phyloP scores from a whole-genome alignment of 2,329 filamentous ascomycete species.

The Achaetomium macrosporum region DNA sequence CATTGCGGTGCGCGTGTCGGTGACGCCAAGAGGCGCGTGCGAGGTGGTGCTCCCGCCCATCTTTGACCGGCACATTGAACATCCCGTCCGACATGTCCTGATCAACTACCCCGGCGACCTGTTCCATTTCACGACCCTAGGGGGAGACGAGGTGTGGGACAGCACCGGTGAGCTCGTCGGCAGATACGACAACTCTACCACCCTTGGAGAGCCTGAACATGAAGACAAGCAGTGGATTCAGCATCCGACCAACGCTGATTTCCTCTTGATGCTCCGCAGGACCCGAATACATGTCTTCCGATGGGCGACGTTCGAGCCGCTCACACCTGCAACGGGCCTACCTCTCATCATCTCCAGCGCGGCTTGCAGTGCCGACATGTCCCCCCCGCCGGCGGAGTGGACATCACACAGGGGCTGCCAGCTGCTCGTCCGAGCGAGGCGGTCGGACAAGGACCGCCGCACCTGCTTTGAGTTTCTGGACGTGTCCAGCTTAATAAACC shows the following conservation, averaged over 20 bases:
- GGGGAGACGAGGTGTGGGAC: background rate
- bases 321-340: background rate
- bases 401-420: background rate
- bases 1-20: background rate
- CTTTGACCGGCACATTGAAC: background rate
- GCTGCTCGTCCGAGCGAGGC: background rate
- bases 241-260: background rate
- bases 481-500: no score
- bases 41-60: background rate
- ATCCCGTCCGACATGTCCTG: background rate
- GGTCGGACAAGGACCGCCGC: no score
- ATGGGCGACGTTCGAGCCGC: background rate
- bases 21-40: background rate
- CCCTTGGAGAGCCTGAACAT: background rate
- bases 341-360: background rate
- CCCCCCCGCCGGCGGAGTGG: background rate
- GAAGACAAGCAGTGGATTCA: background rate
- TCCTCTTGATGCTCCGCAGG: background rate
- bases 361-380: background rate
- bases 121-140: background rate
- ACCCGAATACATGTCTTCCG: background rate
- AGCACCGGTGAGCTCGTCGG: background rate
- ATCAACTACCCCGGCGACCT: background rate
- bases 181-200: background rate
- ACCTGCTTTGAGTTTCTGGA: no score